These are phyloP conservation scores for Amanita rubescens DNA, from an alignment of 768 basidiomycete species.

Conservation along the genomic window DNA sequence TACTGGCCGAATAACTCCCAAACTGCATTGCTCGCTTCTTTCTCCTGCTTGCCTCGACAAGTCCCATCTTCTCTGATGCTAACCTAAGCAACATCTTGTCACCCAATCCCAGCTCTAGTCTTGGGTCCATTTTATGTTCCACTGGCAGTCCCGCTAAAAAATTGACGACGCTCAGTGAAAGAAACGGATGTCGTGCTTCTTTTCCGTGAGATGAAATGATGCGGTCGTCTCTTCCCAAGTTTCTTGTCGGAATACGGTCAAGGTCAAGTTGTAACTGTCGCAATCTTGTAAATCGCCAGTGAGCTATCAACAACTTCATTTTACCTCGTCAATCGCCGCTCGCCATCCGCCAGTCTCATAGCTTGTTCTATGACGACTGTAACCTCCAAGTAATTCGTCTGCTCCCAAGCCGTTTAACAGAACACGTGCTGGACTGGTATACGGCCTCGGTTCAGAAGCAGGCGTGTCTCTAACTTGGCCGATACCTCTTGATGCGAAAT, in stretches of 20 bases:
- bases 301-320: not conserved
- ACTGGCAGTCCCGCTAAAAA: slow-evolving; percentile 79
- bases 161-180: slow-evolving; percentile 70
- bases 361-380: slow-evolving; percentile 78
- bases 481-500: slow-evolving; percentile 80
- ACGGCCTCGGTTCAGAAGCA: slow-evolving; percentile 35
- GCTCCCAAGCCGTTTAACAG: slow-evolving; percentile 89
- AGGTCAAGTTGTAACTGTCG: slow-evolving; percentile 82
- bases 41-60: slow-evolving; percentile 62
- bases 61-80: slow-evolving; percentile 64
- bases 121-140: slow-evolving; percentile 73
- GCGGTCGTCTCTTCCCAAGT: slow-evolving; percentile 92
- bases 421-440: slow-evolving; percentile 73
- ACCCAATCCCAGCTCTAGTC: slow-evolving; percentile 68
- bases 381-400: slow-evolving; percentile 93
- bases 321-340: slow-evolving; percentile 75
- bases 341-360: slow-evolving; percentile 65
- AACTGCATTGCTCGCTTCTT: slow-evolving; percentile 98
- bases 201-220: slow-evolving; percentile 88
- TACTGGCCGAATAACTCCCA: slow-evolving; percentile 80
- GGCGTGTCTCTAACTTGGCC: slow-evolving; percentile 45
- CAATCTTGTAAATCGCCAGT: not conserved
- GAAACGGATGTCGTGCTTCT: slow-evolving; percentile 88
- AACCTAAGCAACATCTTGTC: slow-evolving; percentile 84
- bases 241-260: slow-evolving; percentile 79